A percentile compares a stretch with the other conserved stretches of the same genome.
phyloP scores from a whole-genome alignment of 306 rosid species.

The Vicia faba region DNA sequence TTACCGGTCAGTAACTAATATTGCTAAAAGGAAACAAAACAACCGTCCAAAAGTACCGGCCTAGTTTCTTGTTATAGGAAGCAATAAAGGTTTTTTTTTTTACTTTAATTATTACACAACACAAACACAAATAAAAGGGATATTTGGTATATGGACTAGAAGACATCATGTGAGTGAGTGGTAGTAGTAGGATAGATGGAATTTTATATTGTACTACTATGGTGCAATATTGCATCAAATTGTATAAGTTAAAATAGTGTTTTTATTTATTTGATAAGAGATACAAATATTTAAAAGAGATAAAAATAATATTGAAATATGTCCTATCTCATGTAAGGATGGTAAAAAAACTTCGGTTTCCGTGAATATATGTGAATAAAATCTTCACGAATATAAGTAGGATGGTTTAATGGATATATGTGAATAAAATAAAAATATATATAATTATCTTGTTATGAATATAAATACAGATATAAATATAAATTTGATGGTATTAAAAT shows the following conservation, averaged over 20 bases:
- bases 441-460: too few species aligned
- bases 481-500: too few species aligned
- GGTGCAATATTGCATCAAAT: not conserved
- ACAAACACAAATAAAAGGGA: not conserved
- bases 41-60: constrained; percentile 45
- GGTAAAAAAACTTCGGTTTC: too few species aligned
- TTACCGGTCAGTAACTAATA: constrained; percentile 49
- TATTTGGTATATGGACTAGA: not conserved
- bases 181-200: not conserved
- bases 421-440: too few species aligned
- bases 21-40: constrained; percentile 41
- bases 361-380: too few species aligned
- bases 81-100: not conserved
- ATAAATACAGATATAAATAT: too few species aligned
- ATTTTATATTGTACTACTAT: not conserved
- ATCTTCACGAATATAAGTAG: too few species aligned
- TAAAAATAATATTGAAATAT: not conserved
- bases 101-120: not conserved
- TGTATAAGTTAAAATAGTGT: not conserved
- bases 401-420: too few species aligned
- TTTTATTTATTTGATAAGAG: not conserved
- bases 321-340: not conserved
- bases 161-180: not conserved
- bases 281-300: not conserved
- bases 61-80: constrained; percentile 11